Conservation (phyloP, 345 rosid species). For the Aurinia saxatilis region DNA sequence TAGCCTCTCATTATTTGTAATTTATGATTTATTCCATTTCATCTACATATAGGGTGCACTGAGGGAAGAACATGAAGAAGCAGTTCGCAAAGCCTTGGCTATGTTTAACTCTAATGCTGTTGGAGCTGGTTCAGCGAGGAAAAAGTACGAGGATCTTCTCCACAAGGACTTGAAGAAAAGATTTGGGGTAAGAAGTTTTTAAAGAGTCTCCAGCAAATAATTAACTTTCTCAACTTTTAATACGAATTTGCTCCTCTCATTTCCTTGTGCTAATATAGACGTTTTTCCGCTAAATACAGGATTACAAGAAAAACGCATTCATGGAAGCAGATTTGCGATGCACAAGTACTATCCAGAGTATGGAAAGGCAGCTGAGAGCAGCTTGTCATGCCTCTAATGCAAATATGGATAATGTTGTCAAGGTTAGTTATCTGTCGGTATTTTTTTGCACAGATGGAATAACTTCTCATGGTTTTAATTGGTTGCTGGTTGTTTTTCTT, state of each 20-base stretch:
- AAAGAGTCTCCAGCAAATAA: background rate
- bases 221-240: background rate
- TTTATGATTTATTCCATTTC: conserved; percentile 26
- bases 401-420: conserved; percentile 63
- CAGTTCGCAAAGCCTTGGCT: conserved; percentile 62
- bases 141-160: conserved; percentile 79
- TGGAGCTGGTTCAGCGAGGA: conserved; percentile 70
- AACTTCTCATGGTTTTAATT: background rate
- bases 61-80: conserved; percentile 91
- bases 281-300: conserved; percentile 48
- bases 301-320: conserved; percentile 65
- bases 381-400: conserved; percentile 90
- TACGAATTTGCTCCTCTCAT: background rate
- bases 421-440: conserved; percentile 38
- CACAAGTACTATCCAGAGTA: conserved; percentile 61
- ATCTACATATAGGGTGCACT: conserved; percentile 48
- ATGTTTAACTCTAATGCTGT: conserved; percentile 72
- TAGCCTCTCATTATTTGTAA: background rate
- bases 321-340: conserved; percentile 89
- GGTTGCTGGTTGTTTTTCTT: background rate
- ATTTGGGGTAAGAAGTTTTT: conserved; percentile 56
- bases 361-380: conserved; percentile 88
- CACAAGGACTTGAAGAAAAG: conserved; percentile 75
- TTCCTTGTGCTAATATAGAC: conserved; percentile 3
- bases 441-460: background rate